Base-by-base conservation (phyloP, 108 stramenopile species). In the Pseudonitzschia delicatissima region DNA sequence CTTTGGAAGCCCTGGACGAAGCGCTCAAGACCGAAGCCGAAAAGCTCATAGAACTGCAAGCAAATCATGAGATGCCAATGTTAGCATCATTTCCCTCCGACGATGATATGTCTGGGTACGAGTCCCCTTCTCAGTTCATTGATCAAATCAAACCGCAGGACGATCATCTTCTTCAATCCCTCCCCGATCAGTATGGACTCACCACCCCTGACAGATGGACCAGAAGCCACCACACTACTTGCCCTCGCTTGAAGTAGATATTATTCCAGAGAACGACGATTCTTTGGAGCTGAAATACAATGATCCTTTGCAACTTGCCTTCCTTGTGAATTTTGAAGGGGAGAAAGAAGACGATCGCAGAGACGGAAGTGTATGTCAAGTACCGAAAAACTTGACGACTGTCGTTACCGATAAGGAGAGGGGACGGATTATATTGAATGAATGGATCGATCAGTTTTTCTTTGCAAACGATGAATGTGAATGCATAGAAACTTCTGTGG, bases 391-490 rank as follows among this genome's bases (percentile, higher is more conserved):
- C 31, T 17, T 20, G 18, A 8, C 13, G 18, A 12, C 12, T 21
- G 9, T 17, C 0, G 31, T 35, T n/a, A 50, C 29, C 50, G 35
- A 37, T 47, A 23, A 53, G n/a, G 71, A 64, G 32, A 64, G 53
- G 13, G 64, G 63, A 31, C 50, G 57, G 63, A 31, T 64, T 5
- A 32, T 72, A 28, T 58, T 64, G 11, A 20, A 64, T n/a, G 71
- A 72, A 18, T 72, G 71, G 71, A 51, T 72, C 23, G 62, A 55
- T 31, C 62, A 72, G 27, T 15, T 0, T 42, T 2, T 42, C 11
- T 42, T 42, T 42, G n/a, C n/a, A n/a, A n/a, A n/a, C n/a, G n/a
- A n/a, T 42, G 40, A 15, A 42, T 42, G 40, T 11, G 2, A 42
- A 42, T 15, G 15, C 15, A 42, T 15, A 2, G 1, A 15, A 42